Conservation (phyloP, 2,329 filamentous ascomycete species). For the Fusarium luffae region DNA sequence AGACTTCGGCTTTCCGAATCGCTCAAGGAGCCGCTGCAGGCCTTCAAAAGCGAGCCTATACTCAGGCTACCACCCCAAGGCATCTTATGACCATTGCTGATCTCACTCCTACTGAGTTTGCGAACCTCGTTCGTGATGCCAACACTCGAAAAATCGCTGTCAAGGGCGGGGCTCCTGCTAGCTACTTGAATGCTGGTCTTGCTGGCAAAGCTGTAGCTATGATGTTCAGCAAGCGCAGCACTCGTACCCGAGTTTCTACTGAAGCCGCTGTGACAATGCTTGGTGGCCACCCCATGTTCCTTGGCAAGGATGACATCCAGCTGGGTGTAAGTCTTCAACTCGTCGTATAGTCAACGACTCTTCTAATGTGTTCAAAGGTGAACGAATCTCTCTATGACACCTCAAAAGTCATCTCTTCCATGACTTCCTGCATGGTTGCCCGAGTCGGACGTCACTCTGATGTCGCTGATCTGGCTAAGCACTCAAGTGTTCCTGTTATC, state of each 20-base stretch:
- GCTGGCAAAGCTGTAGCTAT: slow-evolving; percentile 86
- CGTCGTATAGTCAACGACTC: not conserved
- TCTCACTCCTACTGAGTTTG: slow-evolving; percentile 81
- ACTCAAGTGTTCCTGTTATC: slow-evolving; percentile 83
- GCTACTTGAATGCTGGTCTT: slow-evolving; percentile 70
- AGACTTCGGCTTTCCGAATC: slow-evolving; percentile 48
- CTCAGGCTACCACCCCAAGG: slow-evolving; percentile 65
- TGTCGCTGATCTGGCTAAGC: slow-evolving; percentile 74
- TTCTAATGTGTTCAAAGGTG: slow-evolving; percentile 60
- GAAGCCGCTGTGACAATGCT: slow-evolving; percentile 90
- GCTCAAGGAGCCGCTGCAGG: slow-evolving; percentile 50
- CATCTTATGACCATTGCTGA: slow-evolving; percentile 94
- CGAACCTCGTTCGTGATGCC: slow-evolving; percentile 85
- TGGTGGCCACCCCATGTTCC: slow-evolving; percentile 95
- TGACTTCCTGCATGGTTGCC: slow-evolving; percentile 86
- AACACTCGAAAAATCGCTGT: slow-evolving; percentile 78
- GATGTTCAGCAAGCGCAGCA: slow-evolving; percentile 97
- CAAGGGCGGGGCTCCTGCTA: slow-evolving; percentile 71
- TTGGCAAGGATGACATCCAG: slow-evolving; percentile 96
- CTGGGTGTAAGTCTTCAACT: slow-evolving; percentile 72
- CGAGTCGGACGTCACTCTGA: slow-evolving; percentile 83
- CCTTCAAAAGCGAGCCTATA: slow-evolving; percentile 58
- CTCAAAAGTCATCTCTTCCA: slow-evolving; percentile 90
- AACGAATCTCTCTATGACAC: slow-evolving; percentile 98
- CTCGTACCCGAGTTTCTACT: slow-evolving; percentile 91